Evolutionary conservation across 164 flowering plant genomes (phyloP).

Genomic region (Warburgia ugandensis): DNA sequence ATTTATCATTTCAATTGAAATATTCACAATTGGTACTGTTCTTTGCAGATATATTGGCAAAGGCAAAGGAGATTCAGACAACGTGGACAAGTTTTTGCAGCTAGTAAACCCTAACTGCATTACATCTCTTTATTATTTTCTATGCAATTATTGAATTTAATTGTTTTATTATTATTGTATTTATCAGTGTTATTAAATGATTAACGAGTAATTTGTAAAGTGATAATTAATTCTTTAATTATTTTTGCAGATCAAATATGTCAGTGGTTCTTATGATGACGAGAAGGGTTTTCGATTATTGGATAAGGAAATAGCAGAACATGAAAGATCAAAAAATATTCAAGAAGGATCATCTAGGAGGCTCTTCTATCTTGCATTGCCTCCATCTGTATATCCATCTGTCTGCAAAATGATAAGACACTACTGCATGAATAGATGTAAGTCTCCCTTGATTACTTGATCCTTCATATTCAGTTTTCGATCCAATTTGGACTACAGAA

Average conservation of each 20-base stretch:
- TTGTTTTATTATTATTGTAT: too few species aligned
- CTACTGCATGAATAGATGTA: constrained; percentile 80
- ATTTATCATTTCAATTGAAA: too few species aligned
- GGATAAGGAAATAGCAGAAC: constrained; percentile 74
- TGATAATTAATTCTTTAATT: too few species aligned
- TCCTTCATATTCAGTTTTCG: too few species aligned
- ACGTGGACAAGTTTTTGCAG: constrained; percentile 57
- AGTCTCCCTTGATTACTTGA: constrained; percentile 10
- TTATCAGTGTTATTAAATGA: too few species aligned
- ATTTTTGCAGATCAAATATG: constrained; percentile 78
- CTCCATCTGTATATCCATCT: constrained; percentile 97
- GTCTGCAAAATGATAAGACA: constrained; percentile 84
- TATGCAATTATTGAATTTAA: too few species aligned
- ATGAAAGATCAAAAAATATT: constrained; percentile 59
- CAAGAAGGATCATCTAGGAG: constrained; percentile 75
- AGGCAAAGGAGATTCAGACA: constrained; percentile 36
- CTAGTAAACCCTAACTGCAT: too few species aligned
- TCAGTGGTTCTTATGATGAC: constrained; percentile 75
- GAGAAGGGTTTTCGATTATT: constrained; percentile 64
- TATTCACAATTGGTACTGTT: not conserved
- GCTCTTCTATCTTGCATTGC: constrained; percentile 94
- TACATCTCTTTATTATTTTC: too few species aligned
- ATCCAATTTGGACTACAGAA: too few species aligned
- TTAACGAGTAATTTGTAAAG: too few species aligned
- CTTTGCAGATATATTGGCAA: constrained; percentile 56